Evolutionary conservation across 2,329 filamentous ascomycete genomes (phyloP).

Genomic region (Colletotrichum theobromicola): DNA sequence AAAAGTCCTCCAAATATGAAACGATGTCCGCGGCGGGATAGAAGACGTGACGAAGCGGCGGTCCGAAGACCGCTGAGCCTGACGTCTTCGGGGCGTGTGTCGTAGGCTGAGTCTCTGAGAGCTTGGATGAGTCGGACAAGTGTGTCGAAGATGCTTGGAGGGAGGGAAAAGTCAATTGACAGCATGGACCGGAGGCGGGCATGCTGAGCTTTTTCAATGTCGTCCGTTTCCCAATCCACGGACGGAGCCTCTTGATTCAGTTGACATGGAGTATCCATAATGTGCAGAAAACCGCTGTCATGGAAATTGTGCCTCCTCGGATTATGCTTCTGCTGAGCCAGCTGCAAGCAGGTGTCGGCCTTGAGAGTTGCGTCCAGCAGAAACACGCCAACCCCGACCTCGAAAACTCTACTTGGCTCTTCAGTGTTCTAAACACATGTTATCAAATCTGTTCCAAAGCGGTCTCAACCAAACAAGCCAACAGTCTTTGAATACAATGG

Average conservation of each 20-base stretch:
- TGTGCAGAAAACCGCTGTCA: background rate
- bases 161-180: background rate
- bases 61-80: background rate
- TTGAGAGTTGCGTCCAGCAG: background rate
- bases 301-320: background rate
- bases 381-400: background rate
- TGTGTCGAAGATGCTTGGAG: background rate
- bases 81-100: background rate
- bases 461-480: background rate
- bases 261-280: background rate
- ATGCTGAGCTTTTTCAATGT: background rate
- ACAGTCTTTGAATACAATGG: background rate
- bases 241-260: background rate
- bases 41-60: background rate
- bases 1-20: conserved; percentile 2
- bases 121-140: background rate
- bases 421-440: background rate
- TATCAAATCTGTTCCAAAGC: background rate
- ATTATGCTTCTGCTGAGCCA: background rate
- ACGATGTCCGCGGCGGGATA: background rate
- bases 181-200: background rate
- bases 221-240: background rate
- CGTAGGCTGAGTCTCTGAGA: background rate
- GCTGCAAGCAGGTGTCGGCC: background rate
- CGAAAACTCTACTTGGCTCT: background rate